These are phyloP conservation scores for Gillenia trifoliata DNA, from an alignment of 306 rosid genomes.

Conservation along the genomic window DNA sequence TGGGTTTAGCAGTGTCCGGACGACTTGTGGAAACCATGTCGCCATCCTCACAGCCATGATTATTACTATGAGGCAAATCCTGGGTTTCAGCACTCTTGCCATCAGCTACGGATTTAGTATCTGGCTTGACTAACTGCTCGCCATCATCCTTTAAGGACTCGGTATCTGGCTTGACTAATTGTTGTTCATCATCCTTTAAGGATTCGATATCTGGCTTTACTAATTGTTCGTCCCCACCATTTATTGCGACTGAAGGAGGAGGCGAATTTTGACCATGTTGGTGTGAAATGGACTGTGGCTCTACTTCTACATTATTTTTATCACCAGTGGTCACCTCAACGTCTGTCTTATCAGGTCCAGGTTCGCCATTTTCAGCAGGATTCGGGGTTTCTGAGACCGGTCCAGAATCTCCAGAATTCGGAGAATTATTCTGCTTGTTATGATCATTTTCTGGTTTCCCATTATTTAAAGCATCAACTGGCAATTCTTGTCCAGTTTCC, in stretches of 20 bases:
- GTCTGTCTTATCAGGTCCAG: not conserved
- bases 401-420: slow-evolving; percentile 25
- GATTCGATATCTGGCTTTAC: not conserved
- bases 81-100: slow-evolving; percentile 27
- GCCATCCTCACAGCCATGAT: slow-evolving; percentile 15
- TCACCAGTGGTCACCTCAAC: slow-evolving; percentile 11
- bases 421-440: slow-evolving; percentile 14
- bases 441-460: not conserved
- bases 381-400: slow-evolving; percentile 20
- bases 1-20: slow-evolving; percentile 22
- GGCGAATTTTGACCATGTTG: slow-evolving; percentile 25
- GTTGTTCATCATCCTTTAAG: not conserved
- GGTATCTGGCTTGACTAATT: not conserved
- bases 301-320: slow-evolving; percentile 17
- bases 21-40: slow-evolving; percentile 12
- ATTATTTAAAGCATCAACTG: slow-evolving; percentile 19
- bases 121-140: slow-evolving; percentile 20
- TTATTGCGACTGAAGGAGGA: slow-evolving; percentile 21
- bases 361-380: slow-evolving; percentile 23
- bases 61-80: slow-evolving; percentile 23
- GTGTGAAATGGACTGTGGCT: slow-evolving; percentile 18
- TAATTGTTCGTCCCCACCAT: slow-evolving; percentile 1
- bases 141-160: not conserved
- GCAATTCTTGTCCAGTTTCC: slow-evolving; percentile 25
- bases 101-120: slow-evolving; percentile 17